Percentiles rank a stretch among this genome's conserved stretches.
phyloP scores from a whole-genome alignment of 2,329 filamentous ascomycete genomes.

The Fusarium staphyleae region DNA sequence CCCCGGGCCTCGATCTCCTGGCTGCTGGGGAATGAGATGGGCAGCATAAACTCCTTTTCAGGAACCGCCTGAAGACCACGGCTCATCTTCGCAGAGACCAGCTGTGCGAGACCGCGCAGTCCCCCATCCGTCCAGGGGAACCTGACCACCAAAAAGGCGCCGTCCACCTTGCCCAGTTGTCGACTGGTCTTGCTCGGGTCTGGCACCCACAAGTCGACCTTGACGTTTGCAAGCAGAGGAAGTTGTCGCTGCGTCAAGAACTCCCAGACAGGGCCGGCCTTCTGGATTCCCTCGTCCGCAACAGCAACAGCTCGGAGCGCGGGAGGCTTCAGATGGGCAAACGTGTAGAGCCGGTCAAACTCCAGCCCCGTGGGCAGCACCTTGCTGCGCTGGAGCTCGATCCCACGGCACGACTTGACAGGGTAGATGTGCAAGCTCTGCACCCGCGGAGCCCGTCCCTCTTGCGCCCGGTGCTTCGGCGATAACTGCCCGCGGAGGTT shows the following conservation, averaged over 20 bases:
- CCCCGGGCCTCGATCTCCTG: constrained; percentile 64
- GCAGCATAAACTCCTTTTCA: constrained; percentile 71
- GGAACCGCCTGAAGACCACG: constrained; percentile 58
- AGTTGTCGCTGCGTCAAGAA: constrained; percentile 75
- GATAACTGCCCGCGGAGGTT: constrained; percentile 45
- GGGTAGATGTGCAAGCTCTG: constrained; percentile 82
- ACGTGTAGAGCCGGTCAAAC: constrained; percentile 83
- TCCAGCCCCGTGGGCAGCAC: constrained; percentile 74
- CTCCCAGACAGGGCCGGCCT: constrained; percentile 64
- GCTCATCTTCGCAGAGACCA: constrained; percentile 58
- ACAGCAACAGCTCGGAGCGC: constrained; percentile 2
- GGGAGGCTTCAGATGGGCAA: constrained; percentile 65
- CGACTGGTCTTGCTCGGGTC: constrained; percentile 63
- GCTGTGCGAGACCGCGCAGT: constrained; percentile 55
- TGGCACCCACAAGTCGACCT: constrained; percentile 72
- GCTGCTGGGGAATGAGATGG: constrained; percentile 66
- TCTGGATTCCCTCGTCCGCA: constrained; percentile 43
- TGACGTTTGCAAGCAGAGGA: constrained; percentile 74
- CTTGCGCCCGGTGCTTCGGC: constrained; percentile 29
- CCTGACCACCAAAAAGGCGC: constrained; percentile 68
- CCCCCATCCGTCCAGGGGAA: constrained; percentile 69
- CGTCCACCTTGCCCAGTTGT: constrained; percentile 59
- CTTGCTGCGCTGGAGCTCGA: constrained; percentile 72
- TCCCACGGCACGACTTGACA: constrained; percentile 79
- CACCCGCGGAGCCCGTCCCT: constrained; percentile 41